Evolutionary conservation across 2,329 filamentous ascomycete genomes (phyloP), one percentile per base, ranked within the genome.

Genomic region (Calcarisporium arbuscula): DNA sequence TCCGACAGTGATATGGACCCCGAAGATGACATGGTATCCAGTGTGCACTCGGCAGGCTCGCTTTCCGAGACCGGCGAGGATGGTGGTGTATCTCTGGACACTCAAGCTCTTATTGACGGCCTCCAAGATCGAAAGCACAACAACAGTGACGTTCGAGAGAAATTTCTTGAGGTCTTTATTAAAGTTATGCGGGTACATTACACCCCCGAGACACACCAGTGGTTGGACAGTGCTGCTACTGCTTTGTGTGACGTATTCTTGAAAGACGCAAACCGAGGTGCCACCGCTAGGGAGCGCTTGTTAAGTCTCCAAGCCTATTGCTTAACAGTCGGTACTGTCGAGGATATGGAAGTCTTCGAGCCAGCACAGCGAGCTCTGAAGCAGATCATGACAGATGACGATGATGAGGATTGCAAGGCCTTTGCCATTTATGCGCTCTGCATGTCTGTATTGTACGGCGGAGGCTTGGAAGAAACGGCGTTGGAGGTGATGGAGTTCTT

Each of bases 361-460:
- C 38, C 45, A 11, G 53, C 47, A 4, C 44, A 54, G 17, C 41
- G 39, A 19, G 40, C 47, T 4, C 40, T 63, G 11, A 56, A 54
- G 33, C 60, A 62, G 36, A 55, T 63, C n/a, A 36, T 62, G 12
- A 36, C 45, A 7, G 60, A 63, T 45, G 71, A 79, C 20, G 80
- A 88, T 43, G 80, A 81, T 5, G 72, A 79, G 4, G 78, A 80
- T 15, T 66, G 72, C 28, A 54, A 68, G 2, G 66, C 80, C 43
- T 90, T 88, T 56, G 70, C 84, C 1, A 80, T 94, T n/a, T 77
- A 83, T 49, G 74, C 82, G 10, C 72, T 94, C 34, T 74, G 77
- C 22, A 71, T 83, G n/a, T 77, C 77, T 17, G 76, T 82, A 2
- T 77, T 85, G 46, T 90, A 86, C 47, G 84, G 82, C 12, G 86